Conservation (phyloP, 2,329 filamentous ascomycete genomes). For the Pezicula carpinea region DNA sequence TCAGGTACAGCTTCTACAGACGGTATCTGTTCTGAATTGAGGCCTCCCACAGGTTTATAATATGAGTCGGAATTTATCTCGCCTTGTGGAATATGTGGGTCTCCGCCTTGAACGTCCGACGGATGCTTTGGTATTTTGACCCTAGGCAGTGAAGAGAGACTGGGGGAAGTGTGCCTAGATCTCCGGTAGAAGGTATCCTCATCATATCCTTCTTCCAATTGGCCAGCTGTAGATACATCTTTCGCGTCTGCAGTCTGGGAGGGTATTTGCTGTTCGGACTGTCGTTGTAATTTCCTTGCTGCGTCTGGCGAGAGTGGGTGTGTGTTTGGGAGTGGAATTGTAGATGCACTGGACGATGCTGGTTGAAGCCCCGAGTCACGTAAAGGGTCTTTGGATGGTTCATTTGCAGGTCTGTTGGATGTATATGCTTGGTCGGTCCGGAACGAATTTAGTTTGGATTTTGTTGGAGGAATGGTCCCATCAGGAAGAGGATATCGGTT, state of each 20-base stretch:
- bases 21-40: constrained; percentile 3
- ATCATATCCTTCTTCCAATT: constrained; percentile 29
- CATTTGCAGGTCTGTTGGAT: constrained; percentile 25
- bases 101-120: constrained; percentile 28
- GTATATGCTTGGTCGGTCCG: constrained; percentile 30
- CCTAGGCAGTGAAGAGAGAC: constrained; percentile 47
- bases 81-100: constrained; percentile 11
- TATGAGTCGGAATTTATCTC: constrained; percentile 25
- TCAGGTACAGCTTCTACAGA: constrained; percentile 24
- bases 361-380: constrained; percentile 29
- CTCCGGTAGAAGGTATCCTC: constrained; percentile 53
- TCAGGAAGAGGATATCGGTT: constrained; percentile 40
- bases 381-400: constrained; percentile 32
- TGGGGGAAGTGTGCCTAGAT: constrained; percentile 39
- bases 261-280: constrained; percentile 49
- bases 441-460: constrained; percentile 16
- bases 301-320: constrained; percentile 32
- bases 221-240: constrained; percentile 9
- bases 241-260: constrained; percentile 41
- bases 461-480: constrained; percentile 41
- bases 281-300: constrained; percentile 40
- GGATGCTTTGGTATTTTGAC: constrained; percentile 49
- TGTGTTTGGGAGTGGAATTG: constrained; percentile 32
- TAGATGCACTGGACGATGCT: constrained; percentile 33
- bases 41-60: constrained; percentile 31